These are phyloP conservation scores for Zymoseptoria tritici DNA, from an alignment of 2,329 filamentous ascomycete species.

Conservation along the genomic window DNA sequence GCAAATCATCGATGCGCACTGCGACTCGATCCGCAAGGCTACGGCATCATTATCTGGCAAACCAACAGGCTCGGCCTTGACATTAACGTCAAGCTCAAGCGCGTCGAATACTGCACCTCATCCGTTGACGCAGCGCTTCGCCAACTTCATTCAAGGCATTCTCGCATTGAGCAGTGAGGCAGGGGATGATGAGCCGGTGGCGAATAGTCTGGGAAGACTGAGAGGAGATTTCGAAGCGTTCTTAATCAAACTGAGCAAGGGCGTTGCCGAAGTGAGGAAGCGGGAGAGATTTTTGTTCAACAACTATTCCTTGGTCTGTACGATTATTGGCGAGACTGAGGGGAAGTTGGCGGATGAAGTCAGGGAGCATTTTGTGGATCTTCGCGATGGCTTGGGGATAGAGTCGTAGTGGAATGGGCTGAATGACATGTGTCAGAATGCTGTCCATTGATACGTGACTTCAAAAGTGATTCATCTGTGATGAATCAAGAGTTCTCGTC, in stretches of 20 bases:
- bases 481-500: no score
- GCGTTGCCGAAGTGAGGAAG: conserved; percentile 70
- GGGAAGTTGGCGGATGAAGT: conserved; percentile 71
- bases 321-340: conserved; percentile 67
- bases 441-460: no score
- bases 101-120: conserved; percentile 76
- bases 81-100: conserved; percentile 48
- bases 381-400: conserved; percentile 36
- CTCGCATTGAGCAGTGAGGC: conserved; percentile 78
- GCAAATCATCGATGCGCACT: conserved; percentile 85
- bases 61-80: conserved; percentile 46
- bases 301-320: conserved; percentile 90
- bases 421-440: no score
- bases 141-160: conserved; percentile 81
- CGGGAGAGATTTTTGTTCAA: conserved; percentile 85
- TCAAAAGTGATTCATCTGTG: no score
- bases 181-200: conserved; percentile 88
- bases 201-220: conserved; percentile 68
- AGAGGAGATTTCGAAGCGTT: conserved; percentile 78
- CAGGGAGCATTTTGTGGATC: conserved; percentile 62
- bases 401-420: conserved; percentile 7
- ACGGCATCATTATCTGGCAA: conserved; percentile 42
- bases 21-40: conserved; percentile 68
- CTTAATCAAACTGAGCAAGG: conserved; percentile 66
- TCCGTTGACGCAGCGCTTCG: conserved; percentile 88